A percentile compares a stretch with the other conserved stretches of the same genome.
phyloP scores from a whole-genome alignment of 176 grass and related monocot genomes.

The Zoysia japonica region DNA sequence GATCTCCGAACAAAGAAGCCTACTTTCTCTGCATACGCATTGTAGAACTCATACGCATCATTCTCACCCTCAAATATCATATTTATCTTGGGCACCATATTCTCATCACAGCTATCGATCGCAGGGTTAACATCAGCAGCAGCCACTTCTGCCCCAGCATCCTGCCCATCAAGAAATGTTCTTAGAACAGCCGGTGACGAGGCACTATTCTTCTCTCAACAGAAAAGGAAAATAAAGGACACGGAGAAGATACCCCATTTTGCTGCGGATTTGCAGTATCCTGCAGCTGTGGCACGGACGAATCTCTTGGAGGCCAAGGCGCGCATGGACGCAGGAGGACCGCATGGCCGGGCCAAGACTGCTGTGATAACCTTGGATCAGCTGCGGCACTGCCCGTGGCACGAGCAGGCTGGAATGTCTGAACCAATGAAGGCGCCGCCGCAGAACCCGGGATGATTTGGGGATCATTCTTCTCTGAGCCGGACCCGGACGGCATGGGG shows the following conservation, averaged over 20 bases:
- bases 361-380: constrained; percentile 41
- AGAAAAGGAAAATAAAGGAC: neutral
- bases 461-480: constrained; percentile 21
- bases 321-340: constrained; percentile 40
- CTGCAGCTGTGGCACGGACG: constrained; percentile 13
- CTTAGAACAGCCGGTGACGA: constrained; percentile 9
- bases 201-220: constrained; percentile 1
- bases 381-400: neutral
- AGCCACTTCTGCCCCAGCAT: constrained; percentile 29
- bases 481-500: neutral
- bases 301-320: constrained; percentile 40
- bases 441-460: constrained; percentile 6
- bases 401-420: constrained; percentile 13
- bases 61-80: constrained; percentile 73
- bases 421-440: constrained; percentile 21
- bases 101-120: constrained; percentile 44
- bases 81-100: constrained; percentile 66
- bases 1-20: constrained; percentile 92
- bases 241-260: constrained; percentile 42
- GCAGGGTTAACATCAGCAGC: constrained; percentile 41
- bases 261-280: constrained; percentile 41
- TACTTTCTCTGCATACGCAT: constrained; percentile 71
- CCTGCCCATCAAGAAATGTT: constrained; percentile 44
- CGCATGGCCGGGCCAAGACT: constrained; percentile 47
- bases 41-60: constrained; percentile 90